Conservation (phyloP, 805 yeast species). For the Metschnikowia hibisci region DNA sequence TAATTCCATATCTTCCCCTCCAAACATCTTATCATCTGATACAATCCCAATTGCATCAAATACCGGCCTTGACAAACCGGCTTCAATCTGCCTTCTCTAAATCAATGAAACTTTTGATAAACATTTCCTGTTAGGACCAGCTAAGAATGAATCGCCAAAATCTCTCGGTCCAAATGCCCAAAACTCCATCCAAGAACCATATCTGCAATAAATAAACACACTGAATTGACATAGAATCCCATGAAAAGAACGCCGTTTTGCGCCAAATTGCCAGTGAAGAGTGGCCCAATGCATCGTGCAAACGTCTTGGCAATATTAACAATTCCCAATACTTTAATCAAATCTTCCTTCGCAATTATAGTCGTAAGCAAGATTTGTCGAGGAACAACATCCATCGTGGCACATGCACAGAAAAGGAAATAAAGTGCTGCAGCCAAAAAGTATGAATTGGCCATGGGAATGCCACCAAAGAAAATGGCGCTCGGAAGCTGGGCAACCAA, state of each 20-base stretch:
- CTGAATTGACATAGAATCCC: conserved; percentile 53
- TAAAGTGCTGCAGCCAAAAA: conserved; percentile 52
- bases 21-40: too few relatives aligned
- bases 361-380: conserved; percentile 76
- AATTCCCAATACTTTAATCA: conserved; percentile 76
- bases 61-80: too few relatives aligned
- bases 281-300: conserved; percentile 79
- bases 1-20: too few relatives aligned
- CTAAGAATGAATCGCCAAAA: conserved; percentile 14
- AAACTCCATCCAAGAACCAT: conserved; percentile 41
- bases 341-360: conserved; percentile 56
- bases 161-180: conserved; percentile 35
- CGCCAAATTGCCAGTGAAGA: conserved; percentile 74
- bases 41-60: too few relatives aligned
- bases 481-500: conserved; percentile 75
- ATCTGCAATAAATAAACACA: conserved; percentile 48
- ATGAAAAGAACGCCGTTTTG: conserved; percentile 41
- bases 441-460: conserved; percentile 24
- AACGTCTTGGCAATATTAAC: conserved; percentile 84
- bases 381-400: conserved; percentile 90
- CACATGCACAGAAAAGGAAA: conserved; percentile 44
- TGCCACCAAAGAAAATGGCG: conserved; percentile 53
- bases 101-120: not conserved
- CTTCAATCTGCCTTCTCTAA: too few relatives aligned
- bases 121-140: too few relatives aligned